These are phyloP conservation scores for Fusarium devonianum DNA, from an alignment of 2,329 filamentous ascomycete genomes.

Conservation along the genomic window DNA sequence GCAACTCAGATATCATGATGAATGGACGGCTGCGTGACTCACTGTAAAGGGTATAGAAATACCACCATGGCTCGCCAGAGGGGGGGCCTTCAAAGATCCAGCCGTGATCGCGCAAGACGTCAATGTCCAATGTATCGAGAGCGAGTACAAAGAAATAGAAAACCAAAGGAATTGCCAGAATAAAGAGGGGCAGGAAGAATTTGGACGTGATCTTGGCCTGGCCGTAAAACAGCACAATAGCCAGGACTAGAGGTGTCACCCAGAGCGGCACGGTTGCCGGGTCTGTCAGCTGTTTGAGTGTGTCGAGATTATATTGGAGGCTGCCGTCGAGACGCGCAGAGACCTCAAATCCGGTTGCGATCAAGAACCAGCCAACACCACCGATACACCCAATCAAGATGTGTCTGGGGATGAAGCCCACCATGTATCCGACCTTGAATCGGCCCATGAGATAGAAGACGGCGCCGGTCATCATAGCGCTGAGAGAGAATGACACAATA, in stretches of 20 bases:
- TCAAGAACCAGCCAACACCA: conserved; percentile 93
- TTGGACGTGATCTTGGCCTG: conserved; percentile 81
- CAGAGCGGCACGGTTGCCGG: conserved; percentile 81
- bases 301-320: conserved; percentile 80
- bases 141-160: conserved; percentile 81
- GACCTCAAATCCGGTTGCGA: conserved; percentile 92
- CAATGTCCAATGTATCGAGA: conserved; percentile 71
- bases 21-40: conserved; percentile 47
- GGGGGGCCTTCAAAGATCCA: conserved; percentile 94
- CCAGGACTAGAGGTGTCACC: conserved; percentile 79
- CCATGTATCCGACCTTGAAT: conserved; percentile 87
- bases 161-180: conserved; percentile 76
- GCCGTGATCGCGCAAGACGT: conserved; percentile 72
- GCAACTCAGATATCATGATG: neutral
- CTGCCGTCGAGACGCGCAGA: conserved; percentile 87
- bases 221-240: conserved; percentile 76
- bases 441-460: conserved; percentile 92
- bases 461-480: conserved; percentile 86
- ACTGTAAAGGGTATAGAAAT: conserved; percentile 96
- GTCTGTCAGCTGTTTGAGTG: conserved; percentile 76
- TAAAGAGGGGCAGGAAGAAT: conserved; percentile 86
- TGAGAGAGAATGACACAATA: conserved; percentile 88
- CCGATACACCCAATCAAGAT: conserved; percentile 98
- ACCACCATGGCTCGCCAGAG: conserved; percentile 90
- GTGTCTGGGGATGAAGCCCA: conserved; percentile 95